Percentiles rank a stretch among this genome's conserved stretches.
Conservation (phyloP, 768 basidiomycete species). For the Lanmaoa pseudosensibilis region DNA sequence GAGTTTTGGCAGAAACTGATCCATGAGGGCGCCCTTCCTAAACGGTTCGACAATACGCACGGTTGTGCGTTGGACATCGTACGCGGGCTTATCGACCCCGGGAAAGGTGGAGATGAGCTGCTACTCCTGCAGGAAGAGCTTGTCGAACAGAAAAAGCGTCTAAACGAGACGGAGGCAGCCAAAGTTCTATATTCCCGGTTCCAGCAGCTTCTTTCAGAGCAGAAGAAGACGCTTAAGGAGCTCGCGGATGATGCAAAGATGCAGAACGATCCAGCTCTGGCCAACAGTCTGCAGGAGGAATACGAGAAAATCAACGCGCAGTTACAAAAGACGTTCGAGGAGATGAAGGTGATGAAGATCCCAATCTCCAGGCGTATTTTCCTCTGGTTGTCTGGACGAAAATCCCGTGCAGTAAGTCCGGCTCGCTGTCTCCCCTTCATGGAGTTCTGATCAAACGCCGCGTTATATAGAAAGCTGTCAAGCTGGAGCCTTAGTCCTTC, state of each 20-base stretch:
- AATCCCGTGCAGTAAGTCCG: conserved; percentile 11
- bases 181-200: conserved; percentile 17
- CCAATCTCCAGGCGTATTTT: conserved; percentile 9
- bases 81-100: background rate
- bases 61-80: background rate
- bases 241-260: conserved; percentile 20
- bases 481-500: background rate
- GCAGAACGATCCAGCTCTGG: conserved; percentile 12
- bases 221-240: conserved; percentile 13
- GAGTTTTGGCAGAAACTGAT: conserved; percentile 26
- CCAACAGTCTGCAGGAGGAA: conserved; percentile 12
- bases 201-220: conserved; percentile 20
- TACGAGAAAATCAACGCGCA: conserved; percentile 4
- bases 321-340: conserved; percentile 21
- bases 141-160: conserved; percentile 5
- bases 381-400: conserved; percentile 6
- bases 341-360: conserved; percentile 22
- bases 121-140: conserved; percentile 24
- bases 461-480: conserved; percentile 3
- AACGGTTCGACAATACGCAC: background rate
- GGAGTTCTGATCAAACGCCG: background rate
- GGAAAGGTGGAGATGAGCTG: background rate
- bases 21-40: background rate
- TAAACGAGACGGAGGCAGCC: conserved; percentile 26
- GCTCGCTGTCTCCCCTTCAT: background rate